Base-by-base conservation (phyloP, 2,329 filamentous ascomycete genomes). In the Pezicula neosporulosa region DNA sequence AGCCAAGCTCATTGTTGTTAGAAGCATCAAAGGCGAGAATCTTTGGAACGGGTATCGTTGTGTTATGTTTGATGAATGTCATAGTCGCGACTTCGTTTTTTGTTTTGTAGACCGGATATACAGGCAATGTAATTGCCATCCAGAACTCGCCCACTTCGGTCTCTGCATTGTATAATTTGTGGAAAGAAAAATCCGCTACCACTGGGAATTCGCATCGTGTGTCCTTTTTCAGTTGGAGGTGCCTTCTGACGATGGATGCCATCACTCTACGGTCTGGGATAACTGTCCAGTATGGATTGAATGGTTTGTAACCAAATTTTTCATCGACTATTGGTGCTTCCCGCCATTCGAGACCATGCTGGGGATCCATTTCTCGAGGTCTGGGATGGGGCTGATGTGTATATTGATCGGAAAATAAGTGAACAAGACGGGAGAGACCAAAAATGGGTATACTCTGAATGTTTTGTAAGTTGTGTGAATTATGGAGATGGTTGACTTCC, bases 41-140 rank as follows among this genome's bases (percentile, higher is more conserved):
- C 2, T 55, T 44, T 2, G 72, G 63, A 3, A 71, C 62, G 0
- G 68, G 71, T 1, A 72, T 59, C 1, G 49, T 46, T 0, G 70
- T 69, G 36, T 61, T 56, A 5, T 58, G 48, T 5, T 54, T 51
- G 13, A 74, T 50, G 57, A 63, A 72, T 0, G 55, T 49, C 12
- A 73, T 57, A 2, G 71, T 74, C 1, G 67, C 67, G 1, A 71
- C 70, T 48, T 74, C 71, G 49, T 66, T 69, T 2, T 57, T 57
- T 1, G 63, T 70, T 53, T 74, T 74, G 56, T 61, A 68, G 68
- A 9, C 61, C 48, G 52, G 70, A 21, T 70, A 58, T 1, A 72
- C 63, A 1, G 70, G 70, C 7, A 72, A 60, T 5, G 66, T 58
- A 12, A 72, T 61, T 15, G 69, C 64, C 52, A 73, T 64, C 5